These are phyloP conservation scores for Pythium oligandrum DNA, from an alignment of 352 stramenopile species.

Conservation along the genomic window DNA sequence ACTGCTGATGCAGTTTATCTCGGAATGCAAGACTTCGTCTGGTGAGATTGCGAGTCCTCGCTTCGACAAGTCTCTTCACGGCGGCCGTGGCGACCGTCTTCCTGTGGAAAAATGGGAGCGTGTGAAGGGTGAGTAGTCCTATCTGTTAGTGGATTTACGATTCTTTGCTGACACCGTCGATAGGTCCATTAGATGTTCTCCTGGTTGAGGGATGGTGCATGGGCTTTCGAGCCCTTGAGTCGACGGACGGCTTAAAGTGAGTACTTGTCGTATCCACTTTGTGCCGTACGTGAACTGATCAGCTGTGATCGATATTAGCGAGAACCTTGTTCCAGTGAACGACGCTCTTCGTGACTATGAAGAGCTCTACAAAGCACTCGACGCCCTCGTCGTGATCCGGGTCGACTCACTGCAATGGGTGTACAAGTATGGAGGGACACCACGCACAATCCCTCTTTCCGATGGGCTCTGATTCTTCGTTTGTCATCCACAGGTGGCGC, in stretches of 20 bases:
- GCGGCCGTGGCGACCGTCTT: conserved; percentile 67
- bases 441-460: background rate
- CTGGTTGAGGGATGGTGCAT: conserved; percentile 86
- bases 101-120: conserved; percentile 46
- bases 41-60: conserved; percentile 51
- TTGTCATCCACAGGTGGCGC: conserved; percentile 48
- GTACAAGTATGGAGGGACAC: conserved; percentile 53
- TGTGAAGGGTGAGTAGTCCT: conserved; percentile 36
- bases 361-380: conserved; percentile 57
- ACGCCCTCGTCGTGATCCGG: conserved; percentile 72
- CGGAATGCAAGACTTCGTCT: conserved; percentile 41
- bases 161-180: background rate
- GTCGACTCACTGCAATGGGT: conserved; percentile 70
- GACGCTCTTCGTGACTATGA: conserved; percentile 53
- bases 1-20: conserved; percentile 57
- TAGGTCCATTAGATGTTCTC: conserved; percentile 74
- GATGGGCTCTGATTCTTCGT: conserved; percentile 1
- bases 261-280: background rate
- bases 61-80: conserved; percentile 79
- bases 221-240: conserved; percentile 60
- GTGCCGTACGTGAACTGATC: too few relatives aligned
- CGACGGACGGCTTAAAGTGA: conserved; percentile 14
- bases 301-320: conserved; percentile 14
- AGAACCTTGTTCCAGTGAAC: conserved; percentile 65
- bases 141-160: background rate